Evolutionary conservation across 177 flowering plant species (phyloP).

Genomic region (Tripterygium wilfordii): DNA sequence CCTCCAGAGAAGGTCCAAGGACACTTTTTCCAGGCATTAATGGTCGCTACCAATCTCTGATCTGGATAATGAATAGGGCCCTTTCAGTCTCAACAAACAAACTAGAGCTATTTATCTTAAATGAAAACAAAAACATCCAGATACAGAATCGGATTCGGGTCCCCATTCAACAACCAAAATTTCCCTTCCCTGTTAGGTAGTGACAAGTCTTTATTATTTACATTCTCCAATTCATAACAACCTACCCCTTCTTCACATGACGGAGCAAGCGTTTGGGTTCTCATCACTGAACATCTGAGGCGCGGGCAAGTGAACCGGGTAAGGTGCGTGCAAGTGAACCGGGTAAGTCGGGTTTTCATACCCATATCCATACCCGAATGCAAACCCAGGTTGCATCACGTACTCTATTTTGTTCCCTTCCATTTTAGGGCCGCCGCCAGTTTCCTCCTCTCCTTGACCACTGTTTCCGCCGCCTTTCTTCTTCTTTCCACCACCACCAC

Average conservation of each 20-base stretch:
- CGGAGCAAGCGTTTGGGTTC: slow-evolving; percentile 34
- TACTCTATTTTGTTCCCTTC: slow-evolving; percentile 15
- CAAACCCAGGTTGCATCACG: neutral
- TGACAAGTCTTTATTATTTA: neutral
- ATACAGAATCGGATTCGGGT: no score
- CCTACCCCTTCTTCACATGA: slow-evolving; percentile 18
- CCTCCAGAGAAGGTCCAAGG: no score
- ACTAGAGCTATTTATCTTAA: no score
- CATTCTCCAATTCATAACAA: neutral
- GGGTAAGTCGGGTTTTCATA: slow-evolving; percentile 2
- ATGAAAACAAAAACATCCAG: no score
- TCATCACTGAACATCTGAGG: slow-evolving; percentile 38
- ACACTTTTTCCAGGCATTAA: no score
- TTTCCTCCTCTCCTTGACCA: slow-evolving; percentile 9
- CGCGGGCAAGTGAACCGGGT: neutral
- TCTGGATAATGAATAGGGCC: no score
- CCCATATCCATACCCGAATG: slow-evolving; percentile 13
- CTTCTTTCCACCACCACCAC: slow-evolving; percentile 15
- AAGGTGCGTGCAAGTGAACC: neutral
- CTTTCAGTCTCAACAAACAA: no score
- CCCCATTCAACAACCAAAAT: no score
- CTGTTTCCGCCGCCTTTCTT: slow-evolving; percentile 10
- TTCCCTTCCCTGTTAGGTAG: no score
- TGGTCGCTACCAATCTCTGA: no score
- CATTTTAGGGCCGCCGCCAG: slow-evolving; percentile 5